A percentile compares a stretch with the other conserved stretches of the same genome.
Conservation (phyloP, 2,329 filamentous ascomycete genomes). For the Penicillium sp. region DNA sequence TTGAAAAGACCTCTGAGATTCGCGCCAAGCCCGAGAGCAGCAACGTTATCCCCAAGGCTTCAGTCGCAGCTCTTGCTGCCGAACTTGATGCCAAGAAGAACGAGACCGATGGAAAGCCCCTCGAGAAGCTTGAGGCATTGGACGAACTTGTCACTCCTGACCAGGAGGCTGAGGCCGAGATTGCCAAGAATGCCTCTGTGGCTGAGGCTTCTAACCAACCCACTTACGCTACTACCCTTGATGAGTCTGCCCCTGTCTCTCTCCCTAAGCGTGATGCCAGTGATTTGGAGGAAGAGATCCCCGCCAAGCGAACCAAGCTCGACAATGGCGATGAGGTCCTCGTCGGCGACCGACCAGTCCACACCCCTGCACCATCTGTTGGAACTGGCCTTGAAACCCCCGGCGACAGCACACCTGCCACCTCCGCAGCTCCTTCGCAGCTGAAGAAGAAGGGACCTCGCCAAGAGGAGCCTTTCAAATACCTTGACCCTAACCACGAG, state of each 20-base stretch:
- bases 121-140: constrained; percentile 42
- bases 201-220: constrained; percentile 37
- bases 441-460: constrained; percentile 41
- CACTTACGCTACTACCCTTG: constrained; percentile 36
- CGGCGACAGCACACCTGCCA: constrained; percentile 24
- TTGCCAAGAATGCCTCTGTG: constrained; percentile 37
- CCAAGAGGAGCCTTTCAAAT: constrained; percentile 92
- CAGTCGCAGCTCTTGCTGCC: constrained; percentile 38
- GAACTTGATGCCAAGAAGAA: constrained; percentile 39
- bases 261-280: constrained; percentile 38
- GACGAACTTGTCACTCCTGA: constrained; percentile 43
- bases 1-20: constrained; percentile 90
- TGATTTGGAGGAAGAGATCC: constrained; percentile 38
- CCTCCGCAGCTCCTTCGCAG: constrained; percentile 18
- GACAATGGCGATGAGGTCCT: constrained; percentile 41
- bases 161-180: constrained; percentile 28
- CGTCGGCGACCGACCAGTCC: constrained; percentile 40
- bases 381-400: constrained; percentile 28
- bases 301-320: constrained; percentile 49
- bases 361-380: constrained; percentile 30
- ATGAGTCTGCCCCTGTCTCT: constrained; percentile 20
- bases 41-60: constrained; percentile 41
- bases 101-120: constrained; percentile 24
- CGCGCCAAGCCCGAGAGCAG: constrained; percentile 70
- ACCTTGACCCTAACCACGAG: constrained; percentile 71